Percentiles rank a stretch among this genome's conserved stretches.
phyloP scores from a whole-genome alignment of 768 basidiomycete species.

The Phylloporus sp. region DNA sequence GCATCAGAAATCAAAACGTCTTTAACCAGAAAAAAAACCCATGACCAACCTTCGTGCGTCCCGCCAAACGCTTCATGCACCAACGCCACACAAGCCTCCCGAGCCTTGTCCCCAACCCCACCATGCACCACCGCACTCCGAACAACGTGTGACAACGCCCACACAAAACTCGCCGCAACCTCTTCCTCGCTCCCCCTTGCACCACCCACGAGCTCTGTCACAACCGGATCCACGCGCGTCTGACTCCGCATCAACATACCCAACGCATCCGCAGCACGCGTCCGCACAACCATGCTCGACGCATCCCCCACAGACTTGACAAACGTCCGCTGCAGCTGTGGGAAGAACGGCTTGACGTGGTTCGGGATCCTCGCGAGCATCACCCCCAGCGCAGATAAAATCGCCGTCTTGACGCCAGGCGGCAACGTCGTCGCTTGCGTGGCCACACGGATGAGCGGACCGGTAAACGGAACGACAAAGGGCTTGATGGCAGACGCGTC shows the following conservation, averaged over 20 bases:
- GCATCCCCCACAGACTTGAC: constrained; percentile 87
- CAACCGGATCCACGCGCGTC: constrained; percentile 87
- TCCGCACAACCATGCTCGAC: constrained; percentile 72
- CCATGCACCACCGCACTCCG: constrained; percentile 50
- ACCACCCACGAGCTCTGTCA: constrained; percentile 75
- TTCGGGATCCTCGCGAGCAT: constrained; percentile 83
- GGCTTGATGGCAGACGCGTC: constrained; percentile 85
- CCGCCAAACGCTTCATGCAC: constrained; percentile 76
- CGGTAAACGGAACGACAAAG: constrained; percentile 92
- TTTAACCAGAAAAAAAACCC: too few relatives aligned
- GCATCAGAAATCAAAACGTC: too few relatives aligned
- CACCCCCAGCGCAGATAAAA: constrained; percentile 76
- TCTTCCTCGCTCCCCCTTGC: constrained; percentile 59
- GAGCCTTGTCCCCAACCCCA: constrained; percentile 73
- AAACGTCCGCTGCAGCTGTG: constrained; percentile 93
- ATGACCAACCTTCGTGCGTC: constrained; percentile 50
- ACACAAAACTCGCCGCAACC: constrained; percentile 69
- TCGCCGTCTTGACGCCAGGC: constrained; percentile 88
- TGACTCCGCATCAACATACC: constrained; percentile 89
- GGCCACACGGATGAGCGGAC: constrained; percentile 91
- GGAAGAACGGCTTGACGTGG: constrained; percentile 97
- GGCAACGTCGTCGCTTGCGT: constrained; percentile 87
- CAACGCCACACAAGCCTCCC: constrained; percentile 69
- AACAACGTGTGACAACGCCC: constrained; percentile 74
- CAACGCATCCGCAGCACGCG: constrained; percentile 76